Evolutionary conservation across 306 rosid genomes (phyloP), one percentile per base, ranked within the genome.

Genomic region (Astragalus glycyphyllos): DNA sequence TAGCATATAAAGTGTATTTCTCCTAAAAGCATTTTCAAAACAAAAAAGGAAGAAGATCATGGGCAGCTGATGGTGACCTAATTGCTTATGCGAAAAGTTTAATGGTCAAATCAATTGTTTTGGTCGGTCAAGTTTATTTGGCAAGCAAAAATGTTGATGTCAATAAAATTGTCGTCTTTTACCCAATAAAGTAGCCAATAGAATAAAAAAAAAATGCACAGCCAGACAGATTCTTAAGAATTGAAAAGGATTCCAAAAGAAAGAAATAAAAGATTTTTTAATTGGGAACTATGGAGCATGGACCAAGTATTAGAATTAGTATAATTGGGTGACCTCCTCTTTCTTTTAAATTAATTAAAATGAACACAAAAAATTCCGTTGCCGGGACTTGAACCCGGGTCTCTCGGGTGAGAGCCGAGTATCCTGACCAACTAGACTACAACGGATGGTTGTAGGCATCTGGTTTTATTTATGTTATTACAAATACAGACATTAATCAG

Each of bases 61-160:
- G n/a, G 57, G 35, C 44, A 17, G 65, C 0, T 40, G 32, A 12
- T 42, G 9, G 23, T 40, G 71, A 50, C n/a, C 49, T 44, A 7
- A 58, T 31, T 65, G 50, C 17, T 3, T 11, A 14, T 54, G 58
- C 2, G 8, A 35, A 26, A 40, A 64, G 10, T 7, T 17, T 12
- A 15, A 49, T 47, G 5, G 58, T 61, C 51, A 50, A 69, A 70
- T 15, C 2, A 62, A 54, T 13, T 15, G 15, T 31, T 16, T 69
- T 77, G 51, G 58, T 69, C 8, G 67, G 77, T 77, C 68, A 70
- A 77, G 11, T 17, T 53, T 61, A 45, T 54, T 59, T 45, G 68
- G 59, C 81, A 70, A 23, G 46, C 29, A 63, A 62, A 46, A 46
- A 46, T 5, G 12, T 16, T 50, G 20, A 29, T 17, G 71, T 61